Base-by-base conservation (phyloP, 495 filamentous ascomycete species). In the Sabuloglossum arenarium region DNA sequence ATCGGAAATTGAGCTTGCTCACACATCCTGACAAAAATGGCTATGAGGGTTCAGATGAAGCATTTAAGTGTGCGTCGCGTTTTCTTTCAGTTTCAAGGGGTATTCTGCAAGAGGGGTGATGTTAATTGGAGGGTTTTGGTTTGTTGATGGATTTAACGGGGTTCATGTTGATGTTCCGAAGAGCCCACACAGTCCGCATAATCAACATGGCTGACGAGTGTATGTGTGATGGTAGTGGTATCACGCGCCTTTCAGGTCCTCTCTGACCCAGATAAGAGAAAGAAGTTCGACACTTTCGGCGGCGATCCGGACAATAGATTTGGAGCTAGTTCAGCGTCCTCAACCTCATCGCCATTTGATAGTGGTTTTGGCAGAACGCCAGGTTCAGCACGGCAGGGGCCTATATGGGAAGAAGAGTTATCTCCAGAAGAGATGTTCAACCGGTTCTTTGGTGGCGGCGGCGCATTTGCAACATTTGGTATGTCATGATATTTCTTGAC, bases 1-100 rank as follows among this genome's bases (percentile, higher is more conserved):
- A 98, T 71, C 79, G 85, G 64, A 96, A 94, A 66, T 76, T 86
- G 60, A 86, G 84, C 57, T 68, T 98, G 58, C 74, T 84, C 59
- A 88, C 93, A 61, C 91, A 98, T 70, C 91, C 91, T 59, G 90
- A 95, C 78, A 88, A 98, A 74, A 98, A 96, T 72, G 89, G 87
- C n/a, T 88, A 94, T 68, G 85, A 90, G 29, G 82, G 89, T 32
- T 89, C 91, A 55, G 91, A 95, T 68, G 91, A 98, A 70, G 91
- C 91, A 24, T 98, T 98, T 69, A 97, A 97, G 70, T 69, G 81
- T 85, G 65, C 70, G 80, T 73, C 39, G 30, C 23, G 14, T 43
- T 32, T 47, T 24, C 55, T 39, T 58, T 37, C 25, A 27, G 23
- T n/a, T 11, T 6, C 28, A 6, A 49, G 12, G 10, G 43, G 42